A percentile compares a stretch with the other conserved stretches of the same genome.
These are phyloP conservation scores for Fusarium hainanense DNA, from an alignment of 2,329 filamentous ascomycete species.

Conservation along the genomic window DNA sequence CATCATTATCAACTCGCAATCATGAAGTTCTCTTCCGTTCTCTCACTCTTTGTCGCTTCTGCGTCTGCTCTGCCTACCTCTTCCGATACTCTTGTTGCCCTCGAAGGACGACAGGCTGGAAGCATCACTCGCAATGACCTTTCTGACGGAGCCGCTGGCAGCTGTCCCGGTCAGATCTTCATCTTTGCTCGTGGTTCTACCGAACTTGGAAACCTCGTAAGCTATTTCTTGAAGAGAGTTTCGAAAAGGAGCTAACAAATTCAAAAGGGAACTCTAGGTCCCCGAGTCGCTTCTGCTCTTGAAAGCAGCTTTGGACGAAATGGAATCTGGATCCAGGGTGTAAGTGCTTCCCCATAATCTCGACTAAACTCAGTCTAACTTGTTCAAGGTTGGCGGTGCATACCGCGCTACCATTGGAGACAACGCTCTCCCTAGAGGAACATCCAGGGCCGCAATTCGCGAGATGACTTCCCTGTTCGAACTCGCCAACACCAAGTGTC, in stretches of 20 bases:
- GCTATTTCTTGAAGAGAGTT: accelerated
- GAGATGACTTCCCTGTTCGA: slow-evolving; percentile 56
- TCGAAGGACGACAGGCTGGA: slow-evolving; percentile 33
- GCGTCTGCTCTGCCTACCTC: slow-evolving; percentile 16
- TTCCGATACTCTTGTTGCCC: background rate
- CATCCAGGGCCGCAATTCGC: slow-evolving; percentile 51
- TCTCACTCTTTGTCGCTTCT: slow-evolving; percentile 25
- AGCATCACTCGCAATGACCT: slow-evolving; percentile 45
- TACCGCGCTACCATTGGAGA: slow-evolving; percentile 52
- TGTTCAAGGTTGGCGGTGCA: slow-evolving; percentile 37
- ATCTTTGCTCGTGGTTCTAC: slow-evolving; percentile 54
- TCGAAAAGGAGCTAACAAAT: accelerated
- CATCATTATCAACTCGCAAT: background rate
- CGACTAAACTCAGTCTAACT: accelerated
- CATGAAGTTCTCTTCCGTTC: slow-evolving; percentile 32
- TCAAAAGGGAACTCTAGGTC: slow-evolving; percentile 47
- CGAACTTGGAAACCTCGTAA: slow-evolving; percentile 54
- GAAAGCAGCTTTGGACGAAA: slow-evolving; percentile 39
- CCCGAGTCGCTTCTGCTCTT: slow-evolving; percentile 46
- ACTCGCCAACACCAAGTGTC: slow-evolving; percentile 56
- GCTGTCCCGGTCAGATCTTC: slow-evolving; percentile 52
- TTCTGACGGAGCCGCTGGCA: slow-evolving; percentile 41
- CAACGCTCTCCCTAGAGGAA: slow-evolving; percentile 54
- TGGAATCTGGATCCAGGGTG: slow-evolving; percentile 57
- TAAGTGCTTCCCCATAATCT: slow-evolving; percentile 27